Evolutionary conservation across 1,284 basidiomycete species (phyloP).

Genomic region (Trametes hirsuta): DNA sequence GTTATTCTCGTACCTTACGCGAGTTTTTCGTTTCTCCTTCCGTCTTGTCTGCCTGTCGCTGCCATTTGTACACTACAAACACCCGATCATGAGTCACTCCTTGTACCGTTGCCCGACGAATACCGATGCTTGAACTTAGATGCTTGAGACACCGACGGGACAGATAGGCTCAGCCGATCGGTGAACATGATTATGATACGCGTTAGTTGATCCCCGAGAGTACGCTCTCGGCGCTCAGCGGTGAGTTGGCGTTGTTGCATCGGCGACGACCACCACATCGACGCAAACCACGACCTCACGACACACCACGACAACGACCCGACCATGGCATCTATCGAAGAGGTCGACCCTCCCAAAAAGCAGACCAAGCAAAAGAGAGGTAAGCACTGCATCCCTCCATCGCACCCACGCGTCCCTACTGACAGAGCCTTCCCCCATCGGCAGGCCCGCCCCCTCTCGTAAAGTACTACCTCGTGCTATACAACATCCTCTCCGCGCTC

Average conservation of each 20-base stretch:
- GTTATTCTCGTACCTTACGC: slow-evolving; percentile 15
- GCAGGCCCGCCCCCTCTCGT: slow-evolving; percentile 32
- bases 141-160: not conserved
- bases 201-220: not conserved
- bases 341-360: slow-evolving; percentile 3
- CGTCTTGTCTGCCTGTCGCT: no score
- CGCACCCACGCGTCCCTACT: not conserved
- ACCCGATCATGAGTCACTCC: not conserved
- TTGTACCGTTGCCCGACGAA: not conserved
- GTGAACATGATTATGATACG: not conserved
- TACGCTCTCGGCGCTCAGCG: not conserved
- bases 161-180: not conserved
- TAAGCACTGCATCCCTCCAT: not conserved
- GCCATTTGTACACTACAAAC: slow-evolving; percentile 7
- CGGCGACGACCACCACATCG: not conserved
- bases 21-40: not conserved
- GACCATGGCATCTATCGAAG: slow-evolving; percentile 19
- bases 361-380: slow-evolving; percentile 14
- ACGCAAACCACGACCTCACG: not conserved
- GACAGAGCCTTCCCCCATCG: not conserved
- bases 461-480: slow-evolving; percentile 73
- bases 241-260: slow-evolving; percentile 6
- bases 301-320: slow-evolving; percentile 5
- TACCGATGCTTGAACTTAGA: not conserved
- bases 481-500: slow-evolving; percentile 75